Evolutionary conservation across 345 rosid genomes (phyloP).

Genomic region (Syzygium grande): DNA sequence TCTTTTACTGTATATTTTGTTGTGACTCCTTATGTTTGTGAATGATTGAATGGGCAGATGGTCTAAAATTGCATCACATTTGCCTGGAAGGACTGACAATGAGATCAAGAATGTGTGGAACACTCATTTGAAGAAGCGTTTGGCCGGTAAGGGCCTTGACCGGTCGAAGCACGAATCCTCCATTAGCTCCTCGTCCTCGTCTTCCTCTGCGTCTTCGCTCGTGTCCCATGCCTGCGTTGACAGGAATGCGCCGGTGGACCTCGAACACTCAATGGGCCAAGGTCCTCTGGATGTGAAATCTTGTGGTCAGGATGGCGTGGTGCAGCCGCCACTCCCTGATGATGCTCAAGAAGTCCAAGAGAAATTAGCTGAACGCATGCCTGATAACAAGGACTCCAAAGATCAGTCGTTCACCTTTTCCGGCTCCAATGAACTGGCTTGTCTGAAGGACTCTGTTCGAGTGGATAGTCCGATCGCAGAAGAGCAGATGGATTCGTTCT

Average conservation of each 20-base stretch:
- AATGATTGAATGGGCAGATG: constrained; percentile 37
- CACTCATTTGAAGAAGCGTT: constrained; percentile 65
- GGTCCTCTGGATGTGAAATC: neutral
- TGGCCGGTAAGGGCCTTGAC: constrained; percentile 7
- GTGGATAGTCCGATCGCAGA: neutral
- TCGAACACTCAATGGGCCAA: neutral
- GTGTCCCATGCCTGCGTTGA: neutral
- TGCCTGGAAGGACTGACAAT: constrained; percentile 88
- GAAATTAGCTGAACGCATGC: neutral
- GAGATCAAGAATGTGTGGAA: constrained; percentile 95
- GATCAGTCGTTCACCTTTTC: neutral
- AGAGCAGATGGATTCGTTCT: constrained; percentile 1
- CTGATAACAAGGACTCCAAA: neutral
- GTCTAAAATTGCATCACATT: constrained; percentile 77
- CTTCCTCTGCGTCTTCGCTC: constrained; percentile 12
- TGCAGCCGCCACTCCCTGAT: neutral
- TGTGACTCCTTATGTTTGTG: neutral
- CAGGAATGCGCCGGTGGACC: neutral
- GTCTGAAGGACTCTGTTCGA: neutral
- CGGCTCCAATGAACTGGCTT: neutral
- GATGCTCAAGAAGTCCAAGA: neutral
- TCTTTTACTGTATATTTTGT: neutral
- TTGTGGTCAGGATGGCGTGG: neutral
- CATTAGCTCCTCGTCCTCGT: constrained; percentile 23
- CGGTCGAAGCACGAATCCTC: constrained; percentile 4